Evolutionary conservation across 148 eudicot species (phyloP).

Genomic region (Amaranthus cruentus): DNA sequence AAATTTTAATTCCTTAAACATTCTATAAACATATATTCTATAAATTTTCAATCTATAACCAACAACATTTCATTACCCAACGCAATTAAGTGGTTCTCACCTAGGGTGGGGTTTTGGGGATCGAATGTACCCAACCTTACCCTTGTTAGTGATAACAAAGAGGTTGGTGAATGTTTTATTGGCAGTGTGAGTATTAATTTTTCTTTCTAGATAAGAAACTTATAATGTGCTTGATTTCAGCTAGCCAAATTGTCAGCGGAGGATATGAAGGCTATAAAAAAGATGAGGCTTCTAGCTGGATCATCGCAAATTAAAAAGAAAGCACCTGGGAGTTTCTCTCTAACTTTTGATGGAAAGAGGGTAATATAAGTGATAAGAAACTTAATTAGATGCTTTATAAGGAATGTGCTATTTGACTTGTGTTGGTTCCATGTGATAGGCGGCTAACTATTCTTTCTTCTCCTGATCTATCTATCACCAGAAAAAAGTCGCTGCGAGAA

Average conservation of each 20-base stretch:
- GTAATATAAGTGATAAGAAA: slow-evolving; percentile 31
- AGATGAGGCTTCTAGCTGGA: slow-evolving; percentile 75
- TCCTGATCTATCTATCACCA: slow-evolving; percentile 30
- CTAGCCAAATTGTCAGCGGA: slow-evolving; percentile 72
- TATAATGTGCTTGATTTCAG: slow-evolving; percentile 30
- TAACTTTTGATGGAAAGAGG: slow-evolving; percentile 82
- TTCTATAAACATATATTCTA: too few species aligned
- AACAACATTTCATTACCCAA: too few species aligned
- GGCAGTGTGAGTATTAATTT: too few species aligned
- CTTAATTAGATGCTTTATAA: slow-evolving; percentile 1
- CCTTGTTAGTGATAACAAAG: too few species aligned
- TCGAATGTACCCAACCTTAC: too few species aligned
- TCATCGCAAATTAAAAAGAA: slow-evolving; percentile 40
- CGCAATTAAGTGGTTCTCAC: too few species aligned
- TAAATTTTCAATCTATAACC: too few species aligned
- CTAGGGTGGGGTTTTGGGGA: too few species aligned
- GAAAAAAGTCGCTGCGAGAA: slow-evolving; percentile 76
- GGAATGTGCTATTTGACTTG: background rate
- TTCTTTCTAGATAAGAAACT: background rate
- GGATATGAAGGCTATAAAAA: slow-evolving; percentile 77
- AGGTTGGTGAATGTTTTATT: too few species aligned
- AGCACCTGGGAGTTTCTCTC: slow-evolving; percentile 68
- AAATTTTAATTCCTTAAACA: too few species aligned
- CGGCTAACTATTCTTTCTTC: slow-evolving; percentile 9
- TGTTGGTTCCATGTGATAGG: slow-evolving; percentile 7